Percentiles rank a stretch among this genome's conserved stretches.
phyloP scores from a whole-genome alignment of 2,329 filamentous ascomycete genomes.

The Fusarium ambrosium region DNA sequence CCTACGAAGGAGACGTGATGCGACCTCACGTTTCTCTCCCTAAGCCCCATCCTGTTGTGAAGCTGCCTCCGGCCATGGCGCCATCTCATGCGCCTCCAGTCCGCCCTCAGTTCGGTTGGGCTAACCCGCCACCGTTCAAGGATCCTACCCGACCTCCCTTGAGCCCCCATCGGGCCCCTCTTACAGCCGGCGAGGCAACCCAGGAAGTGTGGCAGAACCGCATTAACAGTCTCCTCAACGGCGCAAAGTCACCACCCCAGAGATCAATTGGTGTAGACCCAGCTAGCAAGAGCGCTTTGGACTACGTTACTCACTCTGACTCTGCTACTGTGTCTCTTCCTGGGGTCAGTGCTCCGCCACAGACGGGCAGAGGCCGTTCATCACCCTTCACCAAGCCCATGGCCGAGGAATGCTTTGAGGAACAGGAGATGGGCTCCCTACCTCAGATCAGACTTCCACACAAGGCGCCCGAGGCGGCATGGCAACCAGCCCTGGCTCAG shows the following conservation, averaged over 20 bases:
- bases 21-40: conserved; percentile 80
- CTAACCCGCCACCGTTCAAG: conserved; percentile 50
- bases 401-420: conserved; percentile 84
- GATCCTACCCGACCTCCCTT: conserved; percentile 46
- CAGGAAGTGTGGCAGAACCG: conserved; percentile 80
- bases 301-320: conserved; percentile 63
- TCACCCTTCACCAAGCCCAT: conserved; percentile 73
- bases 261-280: conserved; percentile 75
- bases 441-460: conserved; percentile 77
- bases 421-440: conserved; percentile 84
- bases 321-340: conserved; percentile 80
- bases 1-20: conserved; percentile 74
- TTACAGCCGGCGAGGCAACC: conserved; percentile 53
- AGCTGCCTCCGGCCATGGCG: conserved; percentile 74
- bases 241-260: conserved; percentile 71
- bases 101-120: conserved; percentile 52
- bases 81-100: conserved; percentile 44
- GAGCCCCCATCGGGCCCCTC: conserved; percentile 39
- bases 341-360: conserved; percentile 35
- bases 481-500: conserved; percentile 69
- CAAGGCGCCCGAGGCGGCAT: conserved; percentile 72
- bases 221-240: conserved; percentile 83
- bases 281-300: conserved; percentile 75
- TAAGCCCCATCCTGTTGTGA: conserved; percentile 80
- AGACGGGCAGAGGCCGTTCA: conserved; percentile 57